Evolutionary conservation across 208 protist genomes (phyloP), one percentile per base, ranked within the genome.

Genomic region (Acanthamoeba castellanii): DNA sequence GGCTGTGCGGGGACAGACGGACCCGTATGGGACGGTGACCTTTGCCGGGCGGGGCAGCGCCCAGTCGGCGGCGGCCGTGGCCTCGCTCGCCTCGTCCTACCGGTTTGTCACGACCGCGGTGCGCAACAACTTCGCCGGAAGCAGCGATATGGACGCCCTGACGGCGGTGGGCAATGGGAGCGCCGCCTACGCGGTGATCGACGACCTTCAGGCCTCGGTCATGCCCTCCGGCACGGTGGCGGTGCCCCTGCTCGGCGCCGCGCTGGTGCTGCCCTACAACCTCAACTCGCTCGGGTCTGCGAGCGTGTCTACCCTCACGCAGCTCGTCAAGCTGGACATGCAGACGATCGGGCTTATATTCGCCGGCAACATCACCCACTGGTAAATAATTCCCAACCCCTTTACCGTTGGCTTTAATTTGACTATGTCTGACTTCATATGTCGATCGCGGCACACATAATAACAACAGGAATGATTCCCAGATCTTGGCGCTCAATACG

Each of bases 281-380:
- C 52, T 88, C 27, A 45, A 64, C 52, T 45, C n/a, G 27, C 9
- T 30, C 14, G 50, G 50, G 59, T n/a, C 59, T 0, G 34, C 81
- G 14, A 45, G 27, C 81, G 52, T 57, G 32, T 57, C 42, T 0
- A 45, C 50, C 14, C 6, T 25, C 50, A 0, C 0, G 11, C 16
- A 66, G 34, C 22, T 88, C 50, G 18, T 88, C 14, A 42, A 11
- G n/a, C 34, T 88, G 8, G 50, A 88, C 14, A 5, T 88, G 30
- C 5, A 1, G 2, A 88, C 81, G 5, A 13, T 88, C 18, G 81
- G 50, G 6, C 25, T 16, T 14, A 88, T 88, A 13, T 88, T 88
- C 30, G 27, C n/a, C 11, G 81, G 81, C 52, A 64, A 34, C 30
- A 88, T 88, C 52, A 88, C 81, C 9, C 50, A 88, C n/a, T 88